Percentiles rank a stretch among this genome's conserved stretches.
Evolutionary conservation across 768 basidiomycete species (phyloP).

Genomic region (Dentipellis sp.): DNA sequence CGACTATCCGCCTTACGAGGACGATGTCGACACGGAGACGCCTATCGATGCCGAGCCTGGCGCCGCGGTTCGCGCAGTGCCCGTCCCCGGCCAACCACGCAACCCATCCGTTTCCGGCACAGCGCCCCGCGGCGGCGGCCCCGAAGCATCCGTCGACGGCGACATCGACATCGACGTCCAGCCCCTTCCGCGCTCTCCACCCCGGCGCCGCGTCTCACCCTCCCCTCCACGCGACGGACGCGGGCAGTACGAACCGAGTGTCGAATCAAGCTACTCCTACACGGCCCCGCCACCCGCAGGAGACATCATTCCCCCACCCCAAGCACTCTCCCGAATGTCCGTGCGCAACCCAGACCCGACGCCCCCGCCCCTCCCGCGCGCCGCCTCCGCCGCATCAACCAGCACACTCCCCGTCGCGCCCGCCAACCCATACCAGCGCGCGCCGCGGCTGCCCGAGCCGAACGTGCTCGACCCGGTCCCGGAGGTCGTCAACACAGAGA

Average conservation of each 20-base stretch:
- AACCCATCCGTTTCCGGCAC: not conserved
- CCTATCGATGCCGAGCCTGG: not conserved
- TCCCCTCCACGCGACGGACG: not conserved
- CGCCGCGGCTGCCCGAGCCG: not conserved
- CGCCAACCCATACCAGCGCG: not conserved
- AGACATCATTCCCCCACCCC: not conserved
- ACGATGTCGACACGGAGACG: not conserved
- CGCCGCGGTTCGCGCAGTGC: not conserved
- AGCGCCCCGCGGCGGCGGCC: not conserved
- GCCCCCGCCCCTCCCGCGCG: not conserved
- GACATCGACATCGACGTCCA: not conserved
- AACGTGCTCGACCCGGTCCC: slow-evolving; percentile 10
- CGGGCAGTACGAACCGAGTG: not conserved
- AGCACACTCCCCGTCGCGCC: not conserved
- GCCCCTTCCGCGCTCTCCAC: not conserved
- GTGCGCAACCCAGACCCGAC: not conserved
- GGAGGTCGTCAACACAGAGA: slow-evolving; percentile 11
- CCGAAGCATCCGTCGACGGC: not conserved
- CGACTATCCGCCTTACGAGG: not conserved
- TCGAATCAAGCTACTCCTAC: not conserved
- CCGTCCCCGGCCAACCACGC: not conserved
- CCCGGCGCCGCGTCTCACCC: not conserved
- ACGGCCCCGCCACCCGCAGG: not conserved
- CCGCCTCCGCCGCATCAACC: not conserved
- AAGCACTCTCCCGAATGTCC: not conserved